phyloP scores from a whole-genome alignment of 345 rosid species.

The Citrus inodora region DNA sequence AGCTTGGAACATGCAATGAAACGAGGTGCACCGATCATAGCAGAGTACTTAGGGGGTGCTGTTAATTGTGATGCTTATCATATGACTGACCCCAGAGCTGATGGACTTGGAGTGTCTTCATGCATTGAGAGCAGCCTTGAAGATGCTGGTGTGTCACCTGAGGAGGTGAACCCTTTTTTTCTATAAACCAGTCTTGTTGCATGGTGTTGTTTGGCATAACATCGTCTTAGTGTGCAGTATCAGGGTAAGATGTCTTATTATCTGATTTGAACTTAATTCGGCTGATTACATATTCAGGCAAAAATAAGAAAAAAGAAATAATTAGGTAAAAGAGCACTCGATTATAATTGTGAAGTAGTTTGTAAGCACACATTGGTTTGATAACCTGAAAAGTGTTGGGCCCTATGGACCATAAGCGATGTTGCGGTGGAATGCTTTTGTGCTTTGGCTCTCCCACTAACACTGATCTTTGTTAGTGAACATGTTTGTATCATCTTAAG shows the following conservation, averaged over 20 bases:
- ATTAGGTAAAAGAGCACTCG: neutral
- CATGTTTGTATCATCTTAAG: neutral
- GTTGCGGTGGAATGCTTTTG: neutral
- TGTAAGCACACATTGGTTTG: neutral
- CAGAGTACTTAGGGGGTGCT: slow-evolving; percentile 97
- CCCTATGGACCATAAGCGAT: neutral
- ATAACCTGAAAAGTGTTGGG: neutral
- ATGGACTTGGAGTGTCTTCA: slow-evolving; percentile 98
- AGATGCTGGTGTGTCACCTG: slow-evolving; percentile 98
- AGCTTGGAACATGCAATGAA: slow-evolving; percentile 98
- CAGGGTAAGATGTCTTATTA: neutral
- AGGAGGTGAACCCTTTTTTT: slow-evolving; percentile 50
- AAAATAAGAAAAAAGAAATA: neutral
- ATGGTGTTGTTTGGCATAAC: neutral
- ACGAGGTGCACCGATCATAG: slow-evolving; percentile 94
- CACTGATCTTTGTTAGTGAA: neutral
- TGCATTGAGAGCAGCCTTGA: slow-evolving; percentile 94
- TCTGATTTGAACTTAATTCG: neutral
- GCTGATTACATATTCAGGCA: neutral
- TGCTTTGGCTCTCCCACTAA: neutral
- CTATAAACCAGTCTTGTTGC: neutral
- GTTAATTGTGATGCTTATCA: slow-evolving; percentile 98
- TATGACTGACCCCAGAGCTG: slow-evolving; percentile 99
- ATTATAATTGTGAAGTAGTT: neutral
- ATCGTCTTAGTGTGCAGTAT: neutral